Conservation (phyloP, 768 basidiomycete genomes). For the Amylocystis lapponica region DNA sequence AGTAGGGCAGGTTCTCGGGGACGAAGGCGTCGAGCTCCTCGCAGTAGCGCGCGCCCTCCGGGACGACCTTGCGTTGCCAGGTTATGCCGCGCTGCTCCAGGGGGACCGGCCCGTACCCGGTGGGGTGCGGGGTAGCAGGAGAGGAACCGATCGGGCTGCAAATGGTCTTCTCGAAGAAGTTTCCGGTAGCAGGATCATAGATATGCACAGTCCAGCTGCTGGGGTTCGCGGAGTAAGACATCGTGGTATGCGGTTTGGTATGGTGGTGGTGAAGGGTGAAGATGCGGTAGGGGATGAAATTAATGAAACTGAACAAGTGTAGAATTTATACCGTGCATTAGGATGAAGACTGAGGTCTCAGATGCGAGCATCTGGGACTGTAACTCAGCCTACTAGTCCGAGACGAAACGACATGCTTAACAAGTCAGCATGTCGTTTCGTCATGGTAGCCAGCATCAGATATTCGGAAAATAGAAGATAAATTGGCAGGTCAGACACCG, state of each 20-base stretch:
- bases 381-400: no score
- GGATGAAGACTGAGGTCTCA: no score
- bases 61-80: neutral
- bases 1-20: constrained; percentile 14
- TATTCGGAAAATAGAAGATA: no score
- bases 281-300: no score
- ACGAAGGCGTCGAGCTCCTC: constrained; percentile 13
- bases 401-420: no score
- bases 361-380: no score
- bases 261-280: neutral
- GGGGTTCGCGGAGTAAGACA: neutral
- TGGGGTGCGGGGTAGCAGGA: neutral
- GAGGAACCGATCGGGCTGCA: neutral
- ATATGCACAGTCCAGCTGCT: neutral
- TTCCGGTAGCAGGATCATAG: neutral
- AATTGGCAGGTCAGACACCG: no score
- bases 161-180: neutral
- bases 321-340: no score
- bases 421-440: no score
- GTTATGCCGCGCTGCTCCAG: neutral
- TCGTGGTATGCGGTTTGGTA: neutral
- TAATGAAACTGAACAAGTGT: neutral
- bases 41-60: constrained; percentile 14
- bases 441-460: no score
- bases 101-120: neutral